Evolutionary conservation across 805 yeast species (phyloP), one percentile per base, ranked within the genome.

Genomic region (Candida michaelii): DNA sequence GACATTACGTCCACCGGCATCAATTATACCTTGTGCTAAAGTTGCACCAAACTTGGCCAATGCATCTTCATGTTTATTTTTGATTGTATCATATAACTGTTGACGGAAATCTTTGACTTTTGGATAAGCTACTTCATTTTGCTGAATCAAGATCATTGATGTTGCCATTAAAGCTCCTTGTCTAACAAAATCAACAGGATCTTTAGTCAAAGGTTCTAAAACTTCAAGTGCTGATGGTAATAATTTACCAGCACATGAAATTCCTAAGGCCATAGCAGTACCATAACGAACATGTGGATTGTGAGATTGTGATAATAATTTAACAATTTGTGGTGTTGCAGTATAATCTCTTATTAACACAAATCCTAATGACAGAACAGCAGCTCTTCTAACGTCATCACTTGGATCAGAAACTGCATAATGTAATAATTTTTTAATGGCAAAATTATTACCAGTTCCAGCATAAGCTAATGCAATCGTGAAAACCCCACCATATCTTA

Each of bases 251-350:
- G 97, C 97, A 73, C 98, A 90, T 3, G 98, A 82, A 48, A 93
- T 87, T 67, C 97, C 99, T 49, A 93, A 76, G 0, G 99, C 99
- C 80, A 93, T 73, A 1, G 98, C 96, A 24, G 97, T 87, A 71
- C 99, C 99, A 61, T 93, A 93, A 63, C 99, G 86, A 27, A 93
- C 98, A 60, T 93, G 97, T 11, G 99, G 96, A 62, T 93, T 93
- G 64, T 93, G 97, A 1, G 96, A 87, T 64, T 89, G 96, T 0
- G 96, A 80, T 53, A 93, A 75, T 44, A 93, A 74, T 62, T 91
- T 96, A 29, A 93, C 97, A 69, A 93, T 85, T 52, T 95, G 85
- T 44, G 99, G 99, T 15, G 93, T 91, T 0, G 96, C 89, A 12
- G 89, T 82, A 63, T 89, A 87, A 61, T 90, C 95, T 59, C 96